Evolutionary conservation across 768 basidiomycete species (phyloP), one percentile per base, ranked within the genome.

Genomic region (Paxillus ammoniavirescens): DNA sequence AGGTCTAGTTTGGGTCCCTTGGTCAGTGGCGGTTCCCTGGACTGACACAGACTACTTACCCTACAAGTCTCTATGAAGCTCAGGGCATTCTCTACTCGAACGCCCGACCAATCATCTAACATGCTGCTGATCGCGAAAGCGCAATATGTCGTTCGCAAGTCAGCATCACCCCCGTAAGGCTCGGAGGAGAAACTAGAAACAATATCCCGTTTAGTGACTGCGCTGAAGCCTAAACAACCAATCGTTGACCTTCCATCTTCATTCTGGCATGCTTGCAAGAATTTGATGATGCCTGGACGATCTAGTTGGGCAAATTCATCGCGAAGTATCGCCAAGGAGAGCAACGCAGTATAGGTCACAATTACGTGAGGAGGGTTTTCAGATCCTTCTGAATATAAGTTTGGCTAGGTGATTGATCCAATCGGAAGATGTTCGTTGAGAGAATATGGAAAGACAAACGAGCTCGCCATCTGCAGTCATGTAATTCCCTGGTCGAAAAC

Each of bases 341-440:
- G 72, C 10, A 99, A 67, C 0, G 94, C 92, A 1, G 93, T 92
- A 64, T 98, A 99, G 8, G 95, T 94, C 81, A 93, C 91, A 50
- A 97, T 92, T 14, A 98, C 74, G 68, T 98, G 89, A 0, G 91
- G 89, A 15, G 81, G 78, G 58, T 89, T 81, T 64, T 84, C 82
- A 35, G 66, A 67, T 17, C n/a, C 26, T 54, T 79, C 76, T 9
- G 74, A 69, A 59, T 80, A 76, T 23, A 69, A 62, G 28, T 61
- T 55, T 18, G 59, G 63, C 72, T 74, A 57, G 51, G 64, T 46
- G 31, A 52, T 31, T 38, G 42, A 26, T 26, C 26, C 43, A 33
- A 37, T 59, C 50, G 61, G 53, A 55, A 33, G 33, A 54, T 30
- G 31, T 18, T 28, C 33, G 8, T 40, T 41, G 36, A 45, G 35